These are phyloP conservation scores for Monosporozyma aerobia DNA, from an alignment of 805 yeast species.

Conservation along the genomic window DNA sequence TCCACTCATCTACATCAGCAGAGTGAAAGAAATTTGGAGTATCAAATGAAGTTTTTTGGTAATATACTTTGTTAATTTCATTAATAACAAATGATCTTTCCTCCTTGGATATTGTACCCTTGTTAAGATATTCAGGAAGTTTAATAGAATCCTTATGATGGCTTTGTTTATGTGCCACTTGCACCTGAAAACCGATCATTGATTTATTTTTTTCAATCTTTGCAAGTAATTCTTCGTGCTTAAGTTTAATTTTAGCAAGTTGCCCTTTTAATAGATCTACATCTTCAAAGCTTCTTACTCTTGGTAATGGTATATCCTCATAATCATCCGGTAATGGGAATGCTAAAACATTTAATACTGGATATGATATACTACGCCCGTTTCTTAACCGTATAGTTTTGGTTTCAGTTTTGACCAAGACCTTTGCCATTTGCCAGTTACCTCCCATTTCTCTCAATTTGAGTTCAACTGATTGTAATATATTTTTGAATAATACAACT, in stretches of 20 bases:
- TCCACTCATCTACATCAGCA: slow-evolving; percentile 30
- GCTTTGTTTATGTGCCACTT: slow-evolving; percentile 31
- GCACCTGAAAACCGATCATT: slow-evolving; percentile 33
- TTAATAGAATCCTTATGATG: slow-evolving; percentile 18
- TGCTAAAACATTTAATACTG: slow-evolving; percentile 29
- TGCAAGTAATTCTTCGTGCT: background rate
- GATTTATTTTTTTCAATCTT: background rate
- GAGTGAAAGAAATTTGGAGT: slow-evolving; percentile 24
- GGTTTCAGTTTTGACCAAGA: slow-evolving; percentile 16
- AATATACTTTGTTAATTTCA: slow-evolving; percentile 25
- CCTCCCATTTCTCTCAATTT: slow-evolving; percentile 12
- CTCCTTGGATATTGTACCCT: slow-evolving; percentile 27
- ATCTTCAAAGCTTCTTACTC: background rate
- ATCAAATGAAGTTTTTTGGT: slow-evolving; percentile 11
- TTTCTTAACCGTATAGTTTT: slow-evolving; percentile 1
- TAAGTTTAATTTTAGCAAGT: background rate
- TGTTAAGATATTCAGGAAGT: slow-evolving; percentile 17
- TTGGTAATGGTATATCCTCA: slow-evolving; percentile 10
- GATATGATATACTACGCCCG: slow-evolving; percentile 10
- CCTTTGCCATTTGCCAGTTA: slow-evolving; percentile 17
- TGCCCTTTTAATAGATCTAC: slow-evolving; percentile 11
- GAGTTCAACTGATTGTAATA: slow-evolving; percentile 33
- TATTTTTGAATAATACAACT: slow-evolving; percentile 39
- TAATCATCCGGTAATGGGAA: slow-evolving; percentile 27
- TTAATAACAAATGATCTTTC: slow-evolving; percentile 39